Percentiles rank a stretch among this genome's conserved stretches.
Evolutionary conservation across 805 yeast species (phyloP).

Genomic region (Lachancea dasiensis): DNA sequence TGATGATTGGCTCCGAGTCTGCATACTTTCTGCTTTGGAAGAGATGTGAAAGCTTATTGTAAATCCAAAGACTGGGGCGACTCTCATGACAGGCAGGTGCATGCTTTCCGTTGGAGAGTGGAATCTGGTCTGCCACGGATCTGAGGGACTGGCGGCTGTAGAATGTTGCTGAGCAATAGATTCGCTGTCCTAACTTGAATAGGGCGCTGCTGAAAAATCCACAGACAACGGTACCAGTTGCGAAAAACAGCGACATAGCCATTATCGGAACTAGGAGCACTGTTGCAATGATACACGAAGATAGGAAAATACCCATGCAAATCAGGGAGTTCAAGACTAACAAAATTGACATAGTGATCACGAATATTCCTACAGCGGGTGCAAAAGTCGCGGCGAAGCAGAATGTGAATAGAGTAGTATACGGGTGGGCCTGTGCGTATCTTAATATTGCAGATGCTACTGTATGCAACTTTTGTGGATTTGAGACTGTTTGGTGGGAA

Average conservation of each 20-base stretch:
- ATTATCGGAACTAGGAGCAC: conserved; percentile 27
- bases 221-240: conserved; percentile 24
- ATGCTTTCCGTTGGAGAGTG: conserved; percentile 7
- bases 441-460: neutral
- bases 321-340: conserved; percentile 18
- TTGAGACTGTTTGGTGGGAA: neutral
- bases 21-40: no score
- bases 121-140: conserved; percentile 16
- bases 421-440: conserved; percentile 4
- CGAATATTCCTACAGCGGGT: conserved; percentile 9
- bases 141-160: conserved; percentile 15
- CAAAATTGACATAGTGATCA: conserved; percentile 21
- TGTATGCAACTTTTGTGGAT: neutral
- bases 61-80: no score
- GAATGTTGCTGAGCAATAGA: conserved; percentile 21
- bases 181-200: conserved; percentile 21
- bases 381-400: conserved; percentile 8
- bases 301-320: conserved; percentile 21
- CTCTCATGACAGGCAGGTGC: no score
- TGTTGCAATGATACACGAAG: conserved; percentile 20
- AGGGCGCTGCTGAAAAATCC: conserved; percentile 28
- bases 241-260: conserved; percentile 24
- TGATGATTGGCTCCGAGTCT: no score
- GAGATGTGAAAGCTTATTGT: no score
- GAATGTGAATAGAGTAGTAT: conserved; percentile 4